Evolutionary conservation across 305 asterid species (phyloP).

Genomic region (Rubia balearica): DNA sequence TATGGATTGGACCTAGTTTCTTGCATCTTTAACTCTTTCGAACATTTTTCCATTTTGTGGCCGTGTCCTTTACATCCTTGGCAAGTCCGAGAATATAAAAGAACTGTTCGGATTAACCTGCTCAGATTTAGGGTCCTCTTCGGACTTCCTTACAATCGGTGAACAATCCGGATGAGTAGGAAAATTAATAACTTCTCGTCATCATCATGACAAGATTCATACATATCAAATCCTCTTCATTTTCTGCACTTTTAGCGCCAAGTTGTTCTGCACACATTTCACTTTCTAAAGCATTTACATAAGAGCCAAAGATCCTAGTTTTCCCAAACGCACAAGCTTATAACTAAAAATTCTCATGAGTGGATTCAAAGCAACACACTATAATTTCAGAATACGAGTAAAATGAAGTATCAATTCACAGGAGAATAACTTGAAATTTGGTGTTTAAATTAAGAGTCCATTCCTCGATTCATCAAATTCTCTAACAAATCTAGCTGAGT

Average conservation of each 20-base stretch:
- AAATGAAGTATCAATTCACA: not conserved
- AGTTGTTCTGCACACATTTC: constrained; percentile 39
- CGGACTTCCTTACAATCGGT: constrained; percentile 23
- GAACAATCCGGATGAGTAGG: constrained; percentile 23
- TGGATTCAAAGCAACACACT: not conserved
- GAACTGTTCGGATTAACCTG: constrained; percentile 10
- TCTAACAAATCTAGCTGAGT: not conserved
- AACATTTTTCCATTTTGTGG: constrained; percentile 27
- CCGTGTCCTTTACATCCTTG: constrained; percentile 27
- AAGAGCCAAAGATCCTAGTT: not conserved
- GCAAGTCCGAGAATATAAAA: constrained; percentile 23
- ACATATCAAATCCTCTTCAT: constrained; percentile 38
- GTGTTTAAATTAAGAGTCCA: not conserved
- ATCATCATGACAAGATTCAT: constrained; percentile 39
- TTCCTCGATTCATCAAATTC: not conserved
- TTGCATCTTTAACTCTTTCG: constrained; percentile 16
- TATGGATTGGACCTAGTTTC: constrained; percentile 15
- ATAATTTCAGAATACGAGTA: not conserved
- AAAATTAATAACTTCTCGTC: constrained; percentile 22
- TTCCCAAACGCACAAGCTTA: not conserved
- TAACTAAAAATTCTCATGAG: not conserved
- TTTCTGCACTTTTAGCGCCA: constrained; percentile 24
- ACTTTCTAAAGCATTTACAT: constrained; percentile 25
- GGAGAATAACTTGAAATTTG: not conserved
- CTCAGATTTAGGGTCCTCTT: constrained; percentile 23